Evolutionary conservation across 2,329 filamentous ascomycete genomes (phyloP), one percentile per base, ranked within the genome.

Genomic region (Cytospora chrysosperma): DNA sequence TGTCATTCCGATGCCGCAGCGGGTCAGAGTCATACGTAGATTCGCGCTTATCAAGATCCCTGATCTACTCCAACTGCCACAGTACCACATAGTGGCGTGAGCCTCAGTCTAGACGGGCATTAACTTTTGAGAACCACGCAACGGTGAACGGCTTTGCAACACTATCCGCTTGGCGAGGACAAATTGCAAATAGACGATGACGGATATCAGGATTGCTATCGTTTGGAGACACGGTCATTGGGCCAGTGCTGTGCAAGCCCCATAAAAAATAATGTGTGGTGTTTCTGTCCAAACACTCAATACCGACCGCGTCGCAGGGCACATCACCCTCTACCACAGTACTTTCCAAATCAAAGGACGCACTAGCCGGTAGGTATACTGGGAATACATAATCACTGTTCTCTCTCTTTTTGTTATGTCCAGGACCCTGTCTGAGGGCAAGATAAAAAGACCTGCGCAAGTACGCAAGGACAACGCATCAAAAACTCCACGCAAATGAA

Each of bases 401-500:
- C 9, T 65, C 52, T 43, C 56, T 43, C 43, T 55, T 57, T 19
- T 54, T 59, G 32, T 24, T 47, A 3, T 40, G 27, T 24, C 32
- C 27, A 47, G 53, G 24, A 51, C 47, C 28, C 32, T 26, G 8
- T 19, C 24, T 47, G 19, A 47, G 13, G 10, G 21, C 19, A 24
- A 12, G 24, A 19, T 12, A 24, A 17, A 52, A 21, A 60, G 28
- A n/a, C 40, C 21, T 24, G 59, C 55, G 56, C 63, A 34, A 51
- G 26, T 59, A 60, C 63, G 54, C 61, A 51, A 19, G 32, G 37
- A 61, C 58, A 55, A 58, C 49, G 24, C 56, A 58, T 61, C 40
- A 56, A 52, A 21, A 66, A 66, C 64, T 61, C 64, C 64, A 54
- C 47, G 61, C 59, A 65, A 63, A 61, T 61, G 51, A 55, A 49